Conservation (phyloP, 2,329 filamentous ascomycete genomes). For the Fusarium virguliforme region DNA sequence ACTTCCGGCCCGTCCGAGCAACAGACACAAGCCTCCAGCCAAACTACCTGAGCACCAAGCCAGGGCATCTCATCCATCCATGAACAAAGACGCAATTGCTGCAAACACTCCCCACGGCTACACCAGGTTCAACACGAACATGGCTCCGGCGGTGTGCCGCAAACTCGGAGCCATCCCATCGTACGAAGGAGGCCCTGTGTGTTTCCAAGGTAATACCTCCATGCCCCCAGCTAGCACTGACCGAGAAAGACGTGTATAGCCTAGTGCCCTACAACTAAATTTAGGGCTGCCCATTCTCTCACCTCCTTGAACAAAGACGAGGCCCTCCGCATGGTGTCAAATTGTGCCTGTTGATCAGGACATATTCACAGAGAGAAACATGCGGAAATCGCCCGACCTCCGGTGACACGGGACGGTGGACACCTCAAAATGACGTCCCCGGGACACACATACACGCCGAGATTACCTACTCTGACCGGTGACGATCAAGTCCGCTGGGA, state of each 20-base stretch:
- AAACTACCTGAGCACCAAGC: background rate
- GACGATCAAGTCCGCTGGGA: conserved; percentile 37
- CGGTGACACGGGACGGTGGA: conserved; percentile 10
- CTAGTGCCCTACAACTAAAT: conserved; percentile 32
- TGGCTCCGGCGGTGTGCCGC: conserved; percentile 48
- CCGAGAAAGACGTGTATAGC: conserved; percentile 42
- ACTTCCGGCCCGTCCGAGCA: conserved; percentile 26
- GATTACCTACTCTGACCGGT: conserved; percentile 34
- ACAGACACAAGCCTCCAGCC: conserved; percentile 9
- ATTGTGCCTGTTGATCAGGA: conserved; percentile 28
- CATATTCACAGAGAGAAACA: conserved; percentile 17
- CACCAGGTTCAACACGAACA: conserved; percentile 37
- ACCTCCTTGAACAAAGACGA: conserved; percentile 21
- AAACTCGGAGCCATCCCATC: conserved; percentile 38
- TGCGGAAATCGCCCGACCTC: conserved; percentile 35
- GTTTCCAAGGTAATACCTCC: conserved; percentile 34
- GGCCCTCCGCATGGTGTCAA: conserved; percentile 27
- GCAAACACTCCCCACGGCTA: conserved; percentile 49
- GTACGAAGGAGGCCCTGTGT: conserved; percentile 44
- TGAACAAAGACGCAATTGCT: conserved; percentile 24
- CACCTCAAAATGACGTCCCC: conserved; percentile 40
- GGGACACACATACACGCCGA: background rate
- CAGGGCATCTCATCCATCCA: background rate
- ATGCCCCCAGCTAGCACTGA: conserved; percentile 21
- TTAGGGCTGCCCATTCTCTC: conserved; percentile 28